These are phyloP conservation scores for Clitopilus passeckerianus DNA, from an alignment of 768 basidiomycete genomes.

Conservation along the genomic window DNA sequence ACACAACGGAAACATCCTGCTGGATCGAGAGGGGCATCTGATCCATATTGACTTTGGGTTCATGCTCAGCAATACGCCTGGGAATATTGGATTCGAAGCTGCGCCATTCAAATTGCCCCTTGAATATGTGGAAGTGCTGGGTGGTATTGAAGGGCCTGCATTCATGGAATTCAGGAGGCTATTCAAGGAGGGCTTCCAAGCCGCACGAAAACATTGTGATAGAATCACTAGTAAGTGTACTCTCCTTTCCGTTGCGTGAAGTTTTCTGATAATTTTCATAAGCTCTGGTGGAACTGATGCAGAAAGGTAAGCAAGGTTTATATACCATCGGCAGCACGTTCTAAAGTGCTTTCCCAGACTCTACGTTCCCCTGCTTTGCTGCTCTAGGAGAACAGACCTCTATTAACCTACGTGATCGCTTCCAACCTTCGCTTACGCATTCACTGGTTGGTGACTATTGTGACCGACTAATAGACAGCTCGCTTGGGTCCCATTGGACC, in stretches of 20 bases:
- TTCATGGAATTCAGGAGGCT: constrained; percentile 82
- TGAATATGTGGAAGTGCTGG: constrained; percentile 95
- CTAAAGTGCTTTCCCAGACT: constrained; percentile 47
- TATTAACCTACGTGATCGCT: constrained; percentile 82
- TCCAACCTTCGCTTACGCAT: constrained; percentile 88
- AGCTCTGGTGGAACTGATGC: constrained; percentile 92
- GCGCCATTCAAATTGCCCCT: constrained; percentile 95
- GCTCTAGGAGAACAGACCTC: constrained; percentile 91
- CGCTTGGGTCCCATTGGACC: constrained; percentile 92
- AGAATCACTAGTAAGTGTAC: constrained; percentile 76
- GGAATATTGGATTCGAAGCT: constrained; percentile 98
- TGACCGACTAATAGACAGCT: constrained; percentile 86
- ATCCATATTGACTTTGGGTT: constrained; percentile 99
- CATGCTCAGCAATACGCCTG: constrained; percentile 95
- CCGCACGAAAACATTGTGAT: constrained; percentile 93
- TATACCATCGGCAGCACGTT: neutral
- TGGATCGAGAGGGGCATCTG: constrained; percentile 92
- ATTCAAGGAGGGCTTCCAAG: constrained; percentile 92
- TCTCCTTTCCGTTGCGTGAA: neutral
- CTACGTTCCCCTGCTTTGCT: constrained; percentile 84
- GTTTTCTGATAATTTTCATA: constrained; percentile 5
- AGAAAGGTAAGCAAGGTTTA: constrained; percentile 58
- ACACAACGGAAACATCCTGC: constrained; percentile 96
- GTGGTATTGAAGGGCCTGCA: constrained; percentile 71
- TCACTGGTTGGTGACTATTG: constrained; percentile 80